Evolutionary conservation across 2,329 filamentous ascomycete genomes (phyloP), one percentile per base, ranked within the genome.

Genomic region (Alternaria angustiovoidea): DNA sequence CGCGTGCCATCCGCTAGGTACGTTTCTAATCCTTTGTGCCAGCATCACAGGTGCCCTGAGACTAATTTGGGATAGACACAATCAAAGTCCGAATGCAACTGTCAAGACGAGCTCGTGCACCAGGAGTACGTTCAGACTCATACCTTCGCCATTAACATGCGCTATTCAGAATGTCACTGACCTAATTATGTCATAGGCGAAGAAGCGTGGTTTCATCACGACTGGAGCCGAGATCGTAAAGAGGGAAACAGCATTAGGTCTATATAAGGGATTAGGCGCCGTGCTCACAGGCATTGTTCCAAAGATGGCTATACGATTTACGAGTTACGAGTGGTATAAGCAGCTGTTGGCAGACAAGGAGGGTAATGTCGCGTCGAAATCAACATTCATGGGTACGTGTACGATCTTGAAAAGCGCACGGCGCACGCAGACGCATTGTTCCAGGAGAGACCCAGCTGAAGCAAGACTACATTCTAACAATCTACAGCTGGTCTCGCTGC

Each of bases 31-130:
- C 22, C 41, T 43, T 12, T 3, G 32, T 24, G 16, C 26, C 26
- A 36, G 7, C 5, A 3, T 9, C 6, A 8, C 16, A 8, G 47
- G 24, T 3, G 20, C 30, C 1, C 20, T n/a, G 32, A 3, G 12
- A 28, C 71, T 78, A 32, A 79, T 44, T 1, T 56, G 32, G 14
- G 4, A n/a, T 61, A 91, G 93, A 97, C 81, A 97, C 94, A 61
- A 96, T 98, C 84, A 97, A 99, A 87, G 95, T 99, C 64, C 93
- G 95, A 71, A 99, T 99, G 96, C 95, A 99, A 83, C 90, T 99
- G 62, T 98, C 95, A 57, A 87, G 91, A 68, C 89, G 95, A 78
- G 93, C 91, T 51, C 87, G 91, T 68, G 87, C 88, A 61, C 93
- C 93, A 57, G 95, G 95, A 62, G 88, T 91, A 78, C 68, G 85